Base-by-base conservation (phyloP, 2,329 filamentous ascomycete species). In the Monosporascus cannonballus region DNA sequence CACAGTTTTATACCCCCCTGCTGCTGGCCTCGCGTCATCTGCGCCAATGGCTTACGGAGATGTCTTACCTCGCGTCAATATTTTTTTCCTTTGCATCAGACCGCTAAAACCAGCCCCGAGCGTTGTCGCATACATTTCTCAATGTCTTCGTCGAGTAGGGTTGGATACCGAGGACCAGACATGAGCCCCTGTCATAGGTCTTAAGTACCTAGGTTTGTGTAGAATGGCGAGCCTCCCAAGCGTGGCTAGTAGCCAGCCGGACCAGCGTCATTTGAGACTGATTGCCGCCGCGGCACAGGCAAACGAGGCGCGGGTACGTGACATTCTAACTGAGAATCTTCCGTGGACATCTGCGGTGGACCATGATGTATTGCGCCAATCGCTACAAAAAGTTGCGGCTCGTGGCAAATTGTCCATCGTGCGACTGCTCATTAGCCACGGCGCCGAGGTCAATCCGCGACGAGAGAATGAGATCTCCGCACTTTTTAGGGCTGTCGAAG, bases 401-500 rank as follows among this genome's bases (percentile, higher is more conserved):
- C 69, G 71, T 36, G 69, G 69, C 44, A 67, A 66, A 37, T 61
- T 72, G 41, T 55, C 62, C 14, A 59, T 74, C 41, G 61, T 71
- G 15, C 64, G 64, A 14, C 64, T 73, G 25, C 64, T 75, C 17
- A 67, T 75, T 50, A 61, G 68, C 8, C 59, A 68, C 45, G 70
- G 71, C 52, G 71, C 71, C 47, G 69, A 70, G 22, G 58, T 68
- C 24, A 66, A 73, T 47, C 57, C 69, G 3, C 63, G 59, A 22
- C 63, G 64, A 38, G 67, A 71, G 6, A 65, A 56, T 44, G 71
- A 73, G 51, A 50, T 66, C 22, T 65, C 71, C 0, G 67, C 71
- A 18, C 59, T 75, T 14, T 64, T 67, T 51, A 69, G 68, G 52
- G 71, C 72, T 8, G 70, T 69, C 47, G 69, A 72, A 56, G 63